Evolutionary conservation across 2,329 filamentous ascomycete species (phyloP).

Genomic region (Stachybotrys chartarum): DNA sequence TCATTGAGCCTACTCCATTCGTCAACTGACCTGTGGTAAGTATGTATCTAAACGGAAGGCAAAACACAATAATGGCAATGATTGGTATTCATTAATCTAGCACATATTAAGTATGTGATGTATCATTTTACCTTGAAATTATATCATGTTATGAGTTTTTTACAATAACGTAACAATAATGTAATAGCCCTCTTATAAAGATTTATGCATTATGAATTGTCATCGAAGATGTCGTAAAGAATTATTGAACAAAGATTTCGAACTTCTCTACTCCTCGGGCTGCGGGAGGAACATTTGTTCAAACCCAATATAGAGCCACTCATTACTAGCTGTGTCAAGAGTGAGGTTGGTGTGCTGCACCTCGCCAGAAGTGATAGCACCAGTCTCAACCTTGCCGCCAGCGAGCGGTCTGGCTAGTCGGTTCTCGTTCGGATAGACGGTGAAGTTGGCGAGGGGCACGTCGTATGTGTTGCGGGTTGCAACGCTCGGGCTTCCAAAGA

Average conservation of each 20-base stretch:
- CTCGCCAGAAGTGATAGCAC: slow-evolving; percentile 43
- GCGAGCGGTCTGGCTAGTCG: slow-evolving; percentile 37
- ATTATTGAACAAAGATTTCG: neutral
- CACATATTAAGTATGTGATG: too few relatives aligned
- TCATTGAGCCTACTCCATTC: too few relatives aligned
- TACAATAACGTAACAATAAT: neutral
- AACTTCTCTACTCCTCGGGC: neutral
- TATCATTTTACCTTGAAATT: too few relatives aligned
- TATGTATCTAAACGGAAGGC: too few relatives aligned
- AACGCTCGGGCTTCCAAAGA: slow-evolving; percentile 54
- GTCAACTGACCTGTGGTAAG: too few relatives aligned
- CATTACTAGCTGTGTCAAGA: neutral
- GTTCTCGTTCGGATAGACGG: slow-evolving; percentile 55
- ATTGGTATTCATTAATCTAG: too few relatives aligned
- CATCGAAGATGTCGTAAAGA: too few relatives aligned
- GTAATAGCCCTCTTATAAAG: neutral
- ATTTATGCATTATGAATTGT: too few relatives aligned
- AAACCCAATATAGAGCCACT: neutral
- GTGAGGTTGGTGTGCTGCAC: slow-evolving; percentile 22
- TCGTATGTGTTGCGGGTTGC: slow-evolving; percentile 55
- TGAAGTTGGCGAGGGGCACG: slow-evolving; percentile 63
- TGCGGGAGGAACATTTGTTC: neutral
- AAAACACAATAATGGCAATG: too few relatives aligned
- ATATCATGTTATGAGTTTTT: too few relatives aligned
- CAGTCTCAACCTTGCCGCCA: slow-evolving; percentile 41